Evolutionary conservation across 306 rosid species (phyloP).

Genomic region (Dryas drummondii): DNA sequence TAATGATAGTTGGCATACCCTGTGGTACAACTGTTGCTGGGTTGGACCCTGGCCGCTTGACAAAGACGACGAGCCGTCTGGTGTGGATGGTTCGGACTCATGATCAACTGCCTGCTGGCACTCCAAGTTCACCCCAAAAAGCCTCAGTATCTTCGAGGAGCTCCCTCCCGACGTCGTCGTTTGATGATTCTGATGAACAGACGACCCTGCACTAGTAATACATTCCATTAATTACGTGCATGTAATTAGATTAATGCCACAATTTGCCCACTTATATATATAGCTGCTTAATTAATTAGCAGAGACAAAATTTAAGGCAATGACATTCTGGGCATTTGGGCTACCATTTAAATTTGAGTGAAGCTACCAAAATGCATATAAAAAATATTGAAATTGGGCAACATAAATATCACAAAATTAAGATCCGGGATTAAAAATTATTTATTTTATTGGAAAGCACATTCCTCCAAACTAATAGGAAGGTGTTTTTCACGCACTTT

Average conservation of each 20-base stretch:
- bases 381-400: too few species aligned
- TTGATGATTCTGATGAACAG: slow-evolving; percentile 33
- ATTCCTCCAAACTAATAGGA: slow-evolving; percentile 53
- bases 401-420: too few species aligned
- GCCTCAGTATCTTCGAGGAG: slow-evolving; percentile 79
- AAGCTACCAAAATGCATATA: too few species aligned
- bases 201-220: slow-evolving; percentile 35
- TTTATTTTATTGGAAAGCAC: background rate
- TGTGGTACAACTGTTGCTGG: slow-evolving; percentile 41
- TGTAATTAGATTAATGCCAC: background rate
- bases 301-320: too few species aligned
- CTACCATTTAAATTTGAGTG: too few species aligned
- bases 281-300: too few species aligned
- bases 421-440: too few species aligned
- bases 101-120: slow-evolving; percentile 48
- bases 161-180: slow-evolving; percentile 46
- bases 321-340: too few species aligned
- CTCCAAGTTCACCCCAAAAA: slow-evolving; percentile 92
- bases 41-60: slow-evolving; percentile 42
- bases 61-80: slow-evolving; percentile 43
- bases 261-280: too few species aligned
- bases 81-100: slow-evolving; percentile 51
- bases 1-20: slow-evolving; percentile 49
- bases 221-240: slow-evolving; percentile 40
- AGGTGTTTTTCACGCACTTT: slow-evolving; percentile 47